These are phyloP conservation scores for Penicillium antarcticum DNA, from an alignment of 495 filamentous ascomycete genomes.

Conservation along the genomic window DNA sequence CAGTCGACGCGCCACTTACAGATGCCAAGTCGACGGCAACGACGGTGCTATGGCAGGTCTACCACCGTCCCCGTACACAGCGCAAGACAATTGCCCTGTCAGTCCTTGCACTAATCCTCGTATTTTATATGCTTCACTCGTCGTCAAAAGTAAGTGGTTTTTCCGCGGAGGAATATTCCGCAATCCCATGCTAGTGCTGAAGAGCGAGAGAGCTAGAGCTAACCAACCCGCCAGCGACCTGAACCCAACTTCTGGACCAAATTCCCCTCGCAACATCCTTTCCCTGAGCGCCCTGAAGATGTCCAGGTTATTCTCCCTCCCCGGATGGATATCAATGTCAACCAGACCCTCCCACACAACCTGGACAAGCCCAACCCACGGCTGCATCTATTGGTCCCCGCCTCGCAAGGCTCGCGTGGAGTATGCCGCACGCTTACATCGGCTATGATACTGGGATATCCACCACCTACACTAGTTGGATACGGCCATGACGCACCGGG, in stretches of 20 bases:
- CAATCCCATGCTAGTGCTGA: not conserved
- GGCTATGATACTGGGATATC: slow-evolving; percentile 59
- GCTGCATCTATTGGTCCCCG: slow-evolving; percentile 62
- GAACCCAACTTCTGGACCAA: slow-evolving; percentile 35
- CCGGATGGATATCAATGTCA: slow-evolving; percentile 14
- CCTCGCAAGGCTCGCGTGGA: slow-evolving; percentile 43
- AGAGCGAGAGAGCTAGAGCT: slow-evolving; percentile 1
- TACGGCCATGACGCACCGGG: slow-evolving; percentile 31
- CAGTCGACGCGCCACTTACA: slow-evolving; percentile 23
- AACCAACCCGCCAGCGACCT: slow-evolving; percentile 16
- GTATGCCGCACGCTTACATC: slow-evolving; percentile 61
- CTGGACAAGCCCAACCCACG: slow-evolving; percentile 46
- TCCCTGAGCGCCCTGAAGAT: slow-evolving; percentile 34
- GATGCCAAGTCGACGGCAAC: slow-evolving; percentile 25
- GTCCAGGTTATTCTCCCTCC: slow-evolving; percentile 26
- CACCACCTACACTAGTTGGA: slow-evolving; percentile 55
- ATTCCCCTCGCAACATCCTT: slow-evolving; percentile 36
- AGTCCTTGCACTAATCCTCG: slow-evolving; percentile 21
- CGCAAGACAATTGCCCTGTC: slow-evolving; percentile 23
- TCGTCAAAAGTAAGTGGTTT: slow-evolving; percentile 19
- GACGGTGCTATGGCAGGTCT: slow-evolving; percentile 25
- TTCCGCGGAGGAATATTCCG: not conserved
- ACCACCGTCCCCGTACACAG: slow-evolving; percentile 29
- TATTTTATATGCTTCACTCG: slow-evolving; percentile 23
- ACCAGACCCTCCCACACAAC: slow-evolving; percentile 31